Conservation (phyloP, 805 yeast species). For the Helenozyma rhizophorensis region DNA sequence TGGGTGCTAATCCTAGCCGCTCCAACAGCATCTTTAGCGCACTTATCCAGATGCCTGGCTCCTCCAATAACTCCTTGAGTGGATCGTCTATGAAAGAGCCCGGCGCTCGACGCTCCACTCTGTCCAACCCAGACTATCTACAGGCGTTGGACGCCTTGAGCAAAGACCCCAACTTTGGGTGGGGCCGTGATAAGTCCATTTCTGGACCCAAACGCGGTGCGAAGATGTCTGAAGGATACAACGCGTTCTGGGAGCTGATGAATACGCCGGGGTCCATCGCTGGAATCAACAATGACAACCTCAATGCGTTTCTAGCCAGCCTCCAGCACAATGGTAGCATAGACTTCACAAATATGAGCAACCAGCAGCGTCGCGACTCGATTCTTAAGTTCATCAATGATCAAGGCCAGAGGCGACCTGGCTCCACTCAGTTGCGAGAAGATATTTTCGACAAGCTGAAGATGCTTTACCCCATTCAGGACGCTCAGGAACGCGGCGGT, state of each 20-base stretch:
- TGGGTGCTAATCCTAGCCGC: conserved; percentile 16
- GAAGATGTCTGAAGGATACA: conserved; percentile 8
- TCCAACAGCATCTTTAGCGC: conserved; percentile 38
- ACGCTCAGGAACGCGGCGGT: not conserved
- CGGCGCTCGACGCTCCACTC: conserved; percentile 4
- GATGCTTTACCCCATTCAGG: too few relatives aligned
- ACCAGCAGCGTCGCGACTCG: conserved; percentile 38
- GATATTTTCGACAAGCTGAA: conserved; percentile 31
- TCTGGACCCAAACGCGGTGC: conserved; percentile 7
- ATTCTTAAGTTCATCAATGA: conserved; percentile 34
- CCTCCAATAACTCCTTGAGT: conserved; percentile 29
- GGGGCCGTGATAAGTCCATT: conserved; percentile 20
- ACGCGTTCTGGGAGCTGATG: conserved; percentile 24
- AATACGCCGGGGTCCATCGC: conserved; percentile 23
- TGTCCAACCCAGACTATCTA: conserved; percentile 21
- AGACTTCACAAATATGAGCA: conserved; percentile 35
- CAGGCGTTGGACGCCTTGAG: conserved; percentile 25
- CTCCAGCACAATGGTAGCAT: conserved; percentile 31
- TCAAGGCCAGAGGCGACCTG: conserved; percentile 18
- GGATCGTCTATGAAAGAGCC: conserved; percentile 13
- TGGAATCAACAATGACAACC: conserved; percentile 26
- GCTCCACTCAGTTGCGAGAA: conserved; percentile 28
- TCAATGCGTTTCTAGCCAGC: conserved; percentile 32
- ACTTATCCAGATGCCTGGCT: conserved; percentile 36
- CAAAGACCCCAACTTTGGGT: conserved; percentile 30